Evolutionary conservation across 805 yeast species (phyloP), one percentile per base, ranked within the genome.

Genomic region (Saccharomycopsis synnaedendra): DNA sequence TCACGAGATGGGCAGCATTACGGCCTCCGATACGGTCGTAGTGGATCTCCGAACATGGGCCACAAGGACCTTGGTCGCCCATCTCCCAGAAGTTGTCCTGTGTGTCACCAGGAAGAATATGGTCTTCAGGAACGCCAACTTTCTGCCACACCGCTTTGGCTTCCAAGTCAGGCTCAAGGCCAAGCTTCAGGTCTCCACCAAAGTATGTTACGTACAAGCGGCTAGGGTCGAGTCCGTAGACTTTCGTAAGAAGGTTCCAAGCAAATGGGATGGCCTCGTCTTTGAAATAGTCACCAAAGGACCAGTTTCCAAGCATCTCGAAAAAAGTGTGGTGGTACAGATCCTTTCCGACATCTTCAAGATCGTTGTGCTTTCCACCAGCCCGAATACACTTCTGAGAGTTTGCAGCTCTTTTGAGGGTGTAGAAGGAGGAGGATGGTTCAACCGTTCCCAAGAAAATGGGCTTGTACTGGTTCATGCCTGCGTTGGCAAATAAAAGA

Each of bases 1-100:
- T 93, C 58, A 93, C 99, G 55, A 94, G 73, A 54, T 67, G 59
- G 19, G 97, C 72, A 47, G 97, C 98, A 61, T 93, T 90, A 72
- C 99, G 82, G 50, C 97, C 97, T 56, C 98, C 98, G 55, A 93
- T 88, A 69, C 98, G 81, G 67, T 93, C 99, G 65, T 87, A 93
- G 67, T 93, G 99, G 57, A 93, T 76, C 68, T 93, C 99, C 29
- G 95, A 84, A 70, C 98, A 94, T 45, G 99, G 99, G 54, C 99
- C 99, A 72, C 99, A 93, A 43, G 99, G 99, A 56, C 99, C 99
- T 71, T 90, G 97, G 62, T 94, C 99, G 59, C 99, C 99, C 99
- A 93, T 93, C 72, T 93, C 99, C 99, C 99, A 93, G 68, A 93
- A 93, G 69, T 93, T 93, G 65, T 93, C 99, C 61, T 80, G 71